Evolutionary conservation across 805 yeast species (phyloP).

Genomic region (Clavispora vitiphila): DNA sequence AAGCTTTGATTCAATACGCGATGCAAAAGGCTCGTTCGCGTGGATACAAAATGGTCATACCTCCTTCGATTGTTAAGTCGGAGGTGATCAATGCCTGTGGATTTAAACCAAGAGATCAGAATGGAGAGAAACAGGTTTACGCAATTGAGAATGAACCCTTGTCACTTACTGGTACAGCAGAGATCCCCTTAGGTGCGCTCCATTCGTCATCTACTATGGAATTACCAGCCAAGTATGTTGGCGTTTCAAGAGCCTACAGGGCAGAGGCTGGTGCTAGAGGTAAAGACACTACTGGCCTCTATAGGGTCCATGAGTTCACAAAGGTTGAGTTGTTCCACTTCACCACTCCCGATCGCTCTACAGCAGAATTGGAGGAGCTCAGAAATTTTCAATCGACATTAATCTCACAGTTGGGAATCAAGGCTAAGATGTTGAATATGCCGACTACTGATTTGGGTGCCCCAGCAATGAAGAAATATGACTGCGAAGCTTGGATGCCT

Average conservation of each 20-base stretch:
- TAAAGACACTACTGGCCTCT: slow-evolving; percentile 83
- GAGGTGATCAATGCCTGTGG: slow-evolving; percentile 88
- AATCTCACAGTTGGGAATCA: slow-evolving; percentile 62
- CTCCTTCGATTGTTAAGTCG: slow-evolving; percentile 80
- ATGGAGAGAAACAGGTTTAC: slow-evolving; percentile 82
- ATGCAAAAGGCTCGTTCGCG: slow-evolving; percentile 55
- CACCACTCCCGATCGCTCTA: slow-evolving; percentile 53
- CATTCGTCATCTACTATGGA: slow-evolving; percentile 48
- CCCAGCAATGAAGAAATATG: slow-evolving; percentile 88
- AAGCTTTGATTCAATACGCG: slow-evolving; percentile 81
- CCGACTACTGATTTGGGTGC: slow-evolving; percentile 90
- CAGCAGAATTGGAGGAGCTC: slow-evolving; percentile 52
- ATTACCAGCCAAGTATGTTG: slow-evolving; percentile 59
- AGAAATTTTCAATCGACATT: slow-evolving; percentile 61
- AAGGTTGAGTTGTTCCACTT: slow-evolving; percentile 83
- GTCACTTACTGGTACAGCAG: slow-evolving; percentile 91
- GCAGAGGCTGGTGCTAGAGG: slow-evolving; percentile 99
- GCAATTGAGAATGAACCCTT: slow-evolving; percentile 48
- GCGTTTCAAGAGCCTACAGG: slow-evolving; percentile 80
- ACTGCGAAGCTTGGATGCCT: slow-evolving; percentile 98
- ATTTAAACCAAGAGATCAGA: slow-evolving; percentile 85
- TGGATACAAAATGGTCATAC: slow-evolving; percentile 69
- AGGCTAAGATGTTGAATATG: slow-evolving; percentile 80
- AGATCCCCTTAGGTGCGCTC: slow-evolving; percentile 85
- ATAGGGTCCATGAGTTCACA: slow-evolving; percentile 93